phyloP scores from a whole-genome alignment of 495 filamentous ascomycete species.

The Aspergillus cristatus region DNA sequence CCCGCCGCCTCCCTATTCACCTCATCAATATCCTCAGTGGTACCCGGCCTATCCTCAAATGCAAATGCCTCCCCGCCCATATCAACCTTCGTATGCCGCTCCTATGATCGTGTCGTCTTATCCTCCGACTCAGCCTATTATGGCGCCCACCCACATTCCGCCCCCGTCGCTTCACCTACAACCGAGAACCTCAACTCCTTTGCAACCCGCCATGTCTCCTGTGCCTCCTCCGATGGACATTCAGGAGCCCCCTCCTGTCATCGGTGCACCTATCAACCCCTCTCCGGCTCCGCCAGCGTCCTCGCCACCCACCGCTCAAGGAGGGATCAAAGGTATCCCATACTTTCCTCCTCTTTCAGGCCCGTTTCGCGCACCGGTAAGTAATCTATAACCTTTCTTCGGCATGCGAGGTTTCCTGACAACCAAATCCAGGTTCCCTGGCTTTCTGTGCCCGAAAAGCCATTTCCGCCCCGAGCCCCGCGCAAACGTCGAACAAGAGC shows the following conservation, averaged over 20 bases:
- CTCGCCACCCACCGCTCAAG: slow-evolving; percentile 19
- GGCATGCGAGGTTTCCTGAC: background rate
- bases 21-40: slow-evolving; percentile 36
- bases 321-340: slow-evolving; percentile 13
- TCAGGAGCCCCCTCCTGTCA: slow-evolving; percentile 24
- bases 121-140: slow-evolving; percentile 33
- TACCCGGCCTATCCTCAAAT: slow-evolving; percentile 41
- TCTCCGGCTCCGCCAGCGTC: slow-evolving; percentile 22
- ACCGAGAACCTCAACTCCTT: slow-evolving; percentile 32
- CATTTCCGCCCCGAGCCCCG: slow-evolving; percentile 51
- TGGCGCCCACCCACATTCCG: slow-evolving; percentile 31
- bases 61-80: slow-evolving; percentile 33
- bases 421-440: slow-evolving; percentile 57
- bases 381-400: slow-evolving; percentile 15
- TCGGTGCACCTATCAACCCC: slow-evolving; percentile 15
- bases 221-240: slow-evolving; percentile 23
- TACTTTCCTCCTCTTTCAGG: slow-evolving; percentile 10
- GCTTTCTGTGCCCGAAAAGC: slow-evolving; percentile 59
- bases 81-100: slow-evolving; percentile 30
- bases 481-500: slow-evolving; percentile 29
- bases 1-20: slow-evolving; percentile 31
- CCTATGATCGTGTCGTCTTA: slow-evolving; percentile 45
- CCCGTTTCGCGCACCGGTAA: slow-evolving; percentile 58
- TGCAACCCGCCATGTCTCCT: slow-evolving; percentile 33
- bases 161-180: slow-evolving; percentile 29